Base-by-base conservation (phyloP, 2,329 filamentous ascomycete species). In the Paecilomyces sp. region DNA sequence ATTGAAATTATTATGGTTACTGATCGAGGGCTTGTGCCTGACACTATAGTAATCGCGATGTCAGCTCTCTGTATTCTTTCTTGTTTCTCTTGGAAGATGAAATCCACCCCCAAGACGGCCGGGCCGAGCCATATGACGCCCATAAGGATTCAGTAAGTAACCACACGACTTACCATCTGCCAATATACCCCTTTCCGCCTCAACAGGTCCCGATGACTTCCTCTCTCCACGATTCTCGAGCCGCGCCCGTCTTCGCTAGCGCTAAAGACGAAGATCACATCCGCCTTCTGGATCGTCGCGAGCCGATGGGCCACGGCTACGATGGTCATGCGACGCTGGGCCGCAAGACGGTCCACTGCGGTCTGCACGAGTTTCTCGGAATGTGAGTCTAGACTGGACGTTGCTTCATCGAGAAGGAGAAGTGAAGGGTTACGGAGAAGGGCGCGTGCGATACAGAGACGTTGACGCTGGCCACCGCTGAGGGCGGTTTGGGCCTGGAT, bases 251-350 rank as follows among this genome's bases (percentile, higher is more conserved):
- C 55, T 7, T 63, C 65, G 1, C 87, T 85, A 61, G 86, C 82
- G 11, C 88, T 88, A 55, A 94, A 84, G 0, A 93, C 89, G 66
- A 90, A 91, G 51, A 92, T 92, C n/a, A 87, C 77, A 70, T 93
- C 87, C 1, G 89, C 88, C 65, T 92, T 88, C 72, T 90, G 89
- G 22, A 92, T 86, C 12, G 88, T 93, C 0, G 87, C 87, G 55
- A 93, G 78, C 13, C 90, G 80, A 71, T 93, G 90, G 1, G 90
- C 90, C 11, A 94, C 89, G 2, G 89, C 88, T 2, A 94, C 79
- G 62, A 89, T 90, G 1, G 90, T 85, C 58, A 72, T 68, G 31
- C 67, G 86, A 7, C 83, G 83, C 63, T 80, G 79, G 3, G 80
- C 81, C 0, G 85, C 85, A 34, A 65, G 70, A 51, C 79, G 79